Evolutionary conservation across 805 yeast species (phyloP), one percentile per base, ranked within the genome.

Genomic region (Starmera caribaea): DNA sequence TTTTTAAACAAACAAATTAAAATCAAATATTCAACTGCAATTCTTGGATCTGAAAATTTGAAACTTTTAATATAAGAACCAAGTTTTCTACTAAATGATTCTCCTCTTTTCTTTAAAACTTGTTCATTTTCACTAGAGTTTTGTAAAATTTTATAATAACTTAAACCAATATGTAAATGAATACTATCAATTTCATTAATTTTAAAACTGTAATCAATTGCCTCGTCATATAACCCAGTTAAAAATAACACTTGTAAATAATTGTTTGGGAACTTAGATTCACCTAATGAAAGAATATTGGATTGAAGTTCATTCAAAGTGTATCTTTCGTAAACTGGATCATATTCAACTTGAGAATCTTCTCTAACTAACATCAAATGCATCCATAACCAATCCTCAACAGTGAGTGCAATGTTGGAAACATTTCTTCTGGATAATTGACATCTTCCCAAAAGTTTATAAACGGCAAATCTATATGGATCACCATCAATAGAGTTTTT

Each of bases 351-450:
- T 14, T 60, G 62, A 31, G 49, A 55, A 35, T 66, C 72, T 51
- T 85, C 90, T 41, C 79, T 74, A 13, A 84, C 76, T 26, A 90
- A 68, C 60, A 78, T 71, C 41, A 92, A 69, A 60, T 92, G 97
- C 55, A 84, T 76, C 98, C 98, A 90, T 37, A 90, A 59, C 97
- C 97, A 90, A 62, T 90, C 97, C 59, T 90, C 97, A 36, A 89
- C 75, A 42, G 94, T 84, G 30, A 78, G 62, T 31, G 82, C 73
- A 27, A 90, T 74, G 31, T 74, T 66, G 30, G 94, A 77, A 50
- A 89, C 63, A 45, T 74, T 65, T 59, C 78, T 77, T 59, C 79
- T 69, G 36, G 82, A 66, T 54, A 81, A 55, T 39, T 72, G 76
- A 59, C 96, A 87, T 58, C 92, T 81, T n/a, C 97, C 97, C 42